These are phyloP conservation scores for Salix arbutifolia DNA, from an alignment of 345 rosid genomes.

Conservation along the genomic window DNA sequence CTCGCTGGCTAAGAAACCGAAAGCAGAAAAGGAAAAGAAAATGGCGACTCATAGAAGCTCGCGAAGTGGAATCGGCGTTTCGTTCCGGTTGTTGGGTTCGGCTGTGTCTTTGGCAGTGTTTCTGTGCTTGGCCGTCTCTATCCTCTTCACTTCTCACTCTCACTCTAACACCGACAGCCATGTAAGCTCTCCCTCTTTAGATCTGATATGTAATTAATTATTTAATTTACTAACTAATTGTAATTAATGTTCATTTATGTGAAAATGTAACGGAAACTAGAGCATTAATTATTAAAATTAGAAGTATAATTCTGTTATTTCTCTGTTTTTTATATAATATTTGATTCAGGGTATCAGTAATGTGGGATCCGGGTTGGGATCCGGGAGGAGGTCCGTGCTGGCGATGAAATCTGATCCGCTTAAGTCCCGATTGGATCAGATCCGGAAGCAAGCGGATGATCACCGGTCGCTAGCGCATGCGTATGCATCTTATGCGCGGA, in stretches of 20 bases:
- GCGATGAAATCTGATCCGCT: conserved; percentile 85
- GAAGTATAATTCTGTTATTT: background rate
- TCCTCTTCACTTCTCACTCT: conserved; percentile 46
- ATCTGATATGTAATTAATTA: background rate
- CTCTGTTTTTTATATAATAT: background rate
- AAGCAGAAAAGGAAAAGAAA: background rate
- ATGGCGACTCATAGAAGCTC: conserved; percentile 54
- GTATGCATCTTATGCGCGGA: conserved; percentile 86
- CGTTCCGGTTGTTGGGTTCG: conserved; percentile 44
- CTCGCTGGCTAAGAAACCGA: too few relatives aligned
- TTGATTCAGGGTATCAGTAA: conserved; percentile 38
- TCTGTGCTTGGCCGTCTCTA: conserved; percentile 50
- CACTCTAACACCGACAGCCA: conserved; percentile 39
- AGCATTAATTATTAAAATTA: background rate
- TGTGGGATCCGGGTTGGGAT: conserved; percentile 45
- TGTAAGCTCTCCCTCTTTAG: conserved; percentile 2
- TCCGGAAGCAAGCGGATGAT: conserved; percentile 96
- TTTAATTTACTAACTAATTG: background rate
- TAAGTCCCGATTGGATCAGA: conserved; percentile 83
- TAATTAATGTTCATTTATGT: background rate
- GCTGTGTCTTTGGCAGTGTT: conserved; percentile 35
- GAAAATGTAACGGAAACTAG: conserved; percentile 1
- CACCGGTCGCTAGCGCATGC: conserved; percentile 75
- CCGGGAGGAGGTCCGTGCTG: conserved; percentile 63
- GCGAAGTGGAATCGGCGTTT: conserved; percentile 31